These are phyloP conservation scores for Boletus reticulatus DNA, from an alignment of 768 basidiomycete species.

Conservation along the genomic window DNA sequence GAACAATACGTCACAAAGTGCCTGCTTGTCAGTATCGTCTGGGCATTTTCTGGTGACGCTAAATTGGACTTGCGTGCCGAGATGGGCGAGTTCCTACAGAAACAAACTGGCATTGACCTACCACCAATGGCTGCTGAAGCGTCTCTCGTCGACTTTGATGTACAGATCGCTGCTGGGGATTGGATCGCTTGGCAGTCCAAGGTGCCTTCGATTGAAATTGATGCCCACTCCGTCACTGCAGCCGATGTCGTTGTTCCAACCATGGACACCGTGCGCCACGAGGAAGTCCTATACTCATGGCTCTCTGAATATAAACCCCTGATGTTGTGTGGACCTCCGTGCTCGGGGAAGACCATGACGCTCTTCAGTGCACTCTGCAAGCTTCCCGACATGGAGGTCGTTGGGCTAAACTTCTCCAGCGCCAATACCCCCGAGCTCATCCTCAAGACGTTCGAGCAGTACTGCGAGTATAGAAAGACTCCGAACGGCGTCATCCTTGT, in stretches of 20 bases:
- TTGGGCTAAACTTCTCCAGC: constrained; percentile 98
- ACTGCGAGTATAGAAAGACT: constrained; percentile 98
- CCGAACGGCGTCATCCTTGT: constrained; percentile 97
- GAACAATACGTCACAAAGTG: constrained; percentile 92
- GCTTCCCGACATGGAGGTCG: constrained; percentile 97
- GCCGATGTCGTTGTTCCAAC: constrained; percentile 98
- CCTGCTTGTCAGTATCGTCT: constrained; percentile 87
- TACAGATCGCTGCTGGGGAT: constrained; percentile 79
- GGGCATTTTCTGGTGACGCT: constrained; percentile 98
- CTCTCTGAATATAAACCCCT: constrained; percentile 97
- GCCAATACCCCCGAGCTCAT: constrained; percentile 98
- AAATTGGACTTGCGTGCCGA: constrained; percentile 84
- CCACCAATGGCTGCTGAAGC: constrained; percentile 72
- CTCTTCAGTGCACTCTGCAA: constrained; percentile 97
- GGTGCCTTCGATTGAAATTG: constrained; percentile 95
- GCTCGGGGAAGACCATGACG: constrained; percentile 99
- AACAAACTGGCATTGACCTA: constrained; percentile 86
- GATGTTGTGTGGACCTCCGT: constrained; percentile 98
- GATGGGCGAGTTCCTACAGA: constrained; percentile 84
- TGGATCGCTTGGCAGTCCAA: constrained; percentile 92
- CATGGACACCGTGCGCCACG: constrained; percentile 97
- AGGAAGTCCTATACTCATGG: constrained; percentile 99
- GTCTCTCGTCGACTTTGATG: constrained; percentile 94
- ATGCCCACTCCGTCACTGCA: constrained; percentile 93
- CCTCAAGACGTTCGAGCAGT: constrained; percentile 99